A percentile compares a stretch with the other conserved stretches of the same genome.
Evolutionary conservation across 2,329 filamentous ascomycete species (phyloP).

Genomic region (Fusarium acutatum): DNA sequence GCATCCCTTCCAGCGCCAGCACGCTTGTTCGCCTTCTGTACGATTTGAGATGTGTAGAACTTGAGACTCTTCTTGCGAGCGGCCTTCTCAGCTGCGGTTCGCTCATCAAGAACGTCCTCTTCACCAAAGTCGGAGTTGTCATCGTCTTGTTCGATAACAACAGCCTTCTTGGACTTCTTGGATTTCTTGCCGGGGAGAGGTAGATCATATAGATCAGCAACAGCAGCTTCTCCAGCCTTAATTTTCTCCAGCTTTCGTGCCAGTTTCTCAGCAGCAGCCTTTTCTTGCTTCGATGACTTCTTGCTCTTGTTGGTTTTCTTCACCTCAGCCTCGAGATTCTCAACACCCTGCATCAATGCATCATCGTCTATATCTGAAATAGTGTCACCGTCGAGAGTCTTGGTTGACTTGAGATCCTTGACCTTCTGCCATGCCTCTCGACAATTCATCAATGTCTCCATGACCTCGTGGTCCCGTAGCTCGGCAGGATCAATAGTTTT

Average conservation of each 20-base stretch:
- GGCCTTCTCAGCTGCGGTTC: conserved; percentile 86
- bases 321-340: conserved; percentile 26
- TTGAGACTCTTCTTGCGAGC: conserved; percentile 89
- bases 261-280: conserved; percentile 48
- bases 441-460: conserved; percentile 83
- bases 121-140: conserved; percentile 93
- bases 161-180: conserved; percentile 47
- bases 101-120: conserved; percentile 79
- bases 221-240: conserved; percentile 72
- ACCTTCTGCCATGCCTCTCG: conserved; percentile 82
- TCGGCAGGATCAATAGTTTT: conserved; percentile 78
- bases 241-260: conserved; percentile 56
- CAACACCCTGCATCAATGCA: conserved; percentile 38
- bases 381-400: conserved; percentile 47
- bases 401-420: conserved; percentile 67
- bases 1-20: conserved; percentile 75
- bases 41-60: conserved; percentile 98
- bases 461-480: conserved; percentile 88
- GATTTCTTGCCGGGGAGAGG: conserved; percentile 59
- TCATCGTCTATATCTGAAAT: conserved; percentile 33
- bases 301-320: conserved; percentile 45
- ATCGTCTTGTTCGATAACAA: conserved; percentile 55
- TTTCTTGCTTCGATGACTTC: conserved; percentile 47
- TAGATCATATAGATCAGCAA: conserved; percentile 75
- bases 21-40: conserved; percentile 91